Conservation (phyloP, 1,284 basidiomycete species). For the Mycena sp. region DNA sequence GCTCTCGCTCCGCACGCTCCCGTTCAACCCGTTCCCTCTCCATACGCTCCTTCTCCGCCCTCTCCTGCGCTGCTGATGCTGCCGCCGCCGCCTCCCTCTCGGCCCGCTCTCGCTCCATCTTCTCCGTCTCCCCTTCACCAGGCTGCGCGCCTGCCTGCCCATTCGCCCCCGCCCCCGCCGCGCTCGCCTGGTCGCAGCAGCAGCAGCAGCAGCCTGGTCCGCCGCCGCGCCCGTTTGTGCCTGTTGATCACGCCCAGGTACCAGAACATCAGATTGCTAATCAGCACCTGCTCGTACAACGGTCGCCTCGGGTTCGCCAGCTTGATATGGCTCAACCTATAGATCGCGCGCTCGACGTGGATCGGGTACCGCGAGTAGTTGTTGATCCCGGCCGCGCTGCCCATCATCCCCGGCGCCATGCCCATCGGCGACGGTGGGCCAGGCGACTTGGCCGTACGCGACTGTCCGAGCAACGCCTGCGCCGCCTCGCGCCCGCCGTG, state of each 20-base stretch:
- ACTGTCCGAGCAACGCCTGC: constrained; percentile 79
- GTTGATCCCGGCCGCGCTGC: constrained; percentile 53
- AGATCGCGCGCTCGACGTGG: constrained; percentile 97
- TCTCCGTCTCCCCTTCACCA: constrained; percentile 46
- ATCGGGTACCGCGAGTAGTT: constrained; percentile 90
- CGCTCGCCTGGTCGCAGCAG: too few relatives aligned
- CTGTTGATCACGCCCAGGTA: constrained; percentile 98
- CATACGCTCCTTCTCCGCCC: constrained; percentile 46
- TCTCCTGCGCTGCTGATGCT: constrained; percentile 53
- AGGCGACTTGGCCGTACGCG: constrained; percentile 65
- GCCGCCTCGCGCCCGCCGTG: constrained; percentile 83
- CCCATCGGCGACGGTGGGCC: constrained; percentile 42
- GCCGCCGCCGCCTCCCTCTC: constrained; percentile 56
- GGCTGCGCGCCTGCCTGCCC: constrained; percentile 42
- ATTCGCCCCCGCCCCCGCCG: constrained; percentile 20
- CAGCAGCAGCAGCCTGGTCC: constrained; percentile 22
- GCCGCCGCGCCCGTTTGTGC: constrained; percentile 52
- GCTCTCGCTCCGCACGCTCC: constrained; percentile 42
- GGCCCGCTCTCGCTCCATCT: constrained; percentile 53
- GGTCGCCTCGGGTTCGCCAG: constrained; percentile 96
- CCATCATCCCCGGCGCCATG: constrained; percentile 18
- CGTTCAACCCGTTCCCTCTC: constrained; percentile 53
- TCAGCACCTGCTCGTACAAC: constrained; percentile 97
- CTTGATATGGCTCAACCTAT: constrained; percentile 97
- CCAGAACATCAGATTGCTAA: constrained; percentile 99